These are phyloP conservation scores for Ramaria rubella DNA, from an alignment of 768 basidiomycete species.

Conservation along the genomic window DNA sequence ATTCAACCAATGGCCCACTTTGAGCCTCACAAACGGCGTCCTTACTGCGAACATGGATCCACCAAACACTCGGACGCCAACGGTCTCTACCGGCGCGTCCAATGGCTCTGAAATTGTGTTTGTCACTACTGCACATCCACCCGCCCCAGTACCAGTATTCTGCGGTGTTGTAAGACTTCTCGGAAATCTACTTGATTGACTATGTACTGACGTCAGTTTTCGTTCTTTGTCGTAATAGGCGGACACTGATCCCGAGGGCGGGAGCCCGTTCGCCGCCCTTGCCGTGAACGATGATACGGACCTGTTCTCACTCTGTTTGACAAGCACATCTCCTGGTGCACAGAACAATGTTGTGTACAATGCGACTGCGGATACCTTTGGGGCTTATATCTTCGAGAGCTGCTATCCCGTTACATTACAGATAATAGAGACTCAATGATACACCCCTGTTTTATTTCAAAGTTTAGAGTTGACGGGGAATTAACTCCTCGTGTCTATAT, in stretches of 20 bases:
- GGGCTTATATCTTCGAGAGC: not conserved
- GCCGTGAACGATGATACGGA: not conserved
- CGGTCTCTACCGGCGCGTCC: not conserved
- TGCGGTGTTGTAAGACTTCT: not conserved
- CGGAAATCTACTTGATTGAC: not conserved
- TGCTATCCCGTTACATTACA: not conserved
- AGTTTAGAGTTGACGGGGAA: no score
- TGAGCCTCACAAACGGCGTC: constrained; percentile 33
- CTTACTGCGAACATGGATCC: constrained; percentile 36
- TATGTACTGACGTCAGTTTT: not conserved
- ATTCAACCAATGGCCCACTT: constrained; percentile 40
- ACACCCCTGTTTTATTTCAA: no score
- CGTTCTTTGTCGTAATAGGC: not conserved
- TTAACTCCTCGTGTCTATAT: no score
- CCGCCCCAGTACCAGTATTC: not conserved
- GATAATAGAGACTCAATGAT: no score
- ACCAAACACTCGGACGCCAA: not conserved
- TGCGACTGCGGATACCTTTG: not conserved
- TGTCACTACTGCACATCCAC: not conserved
- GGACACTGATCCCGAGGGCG: not conserved
- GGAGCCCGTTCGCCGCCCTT: not conserved
- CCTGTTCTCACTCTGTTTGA: not conserved
- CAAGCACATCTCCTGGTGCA: no score
- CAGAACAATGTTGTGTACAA: not conserved
- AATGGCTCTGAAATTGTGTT: not conserved